Conservation (phyloP, 2,329 filamentous ascomycete species). For the Trichophyton mentagrophytes region DNA sequence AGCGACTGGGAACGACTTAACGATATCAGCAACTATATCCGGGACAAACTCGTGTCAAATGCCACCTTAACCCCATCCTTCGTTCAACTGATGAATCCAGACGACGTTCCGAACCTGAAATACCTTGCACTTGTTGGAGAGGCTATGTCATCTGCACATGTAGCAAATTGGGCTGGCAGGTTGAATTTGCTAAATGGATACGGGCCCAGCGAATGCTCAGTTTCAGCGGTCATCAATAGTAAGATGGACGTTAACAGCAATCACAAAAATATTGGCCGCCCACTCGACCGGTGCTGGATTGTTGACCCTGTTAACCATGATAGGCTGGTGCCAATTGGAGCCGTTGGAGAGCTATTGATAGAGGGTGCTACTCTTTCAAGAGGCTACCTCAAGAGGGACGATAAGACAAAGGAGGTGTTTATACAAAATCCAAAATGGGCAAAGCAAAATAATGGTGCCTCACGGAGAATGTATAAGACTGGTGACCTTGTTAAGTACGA, state of each 20-base stretch:
- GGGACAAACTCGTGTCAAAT: constrained; percentile 36
- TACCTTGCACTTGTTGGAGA: constrained; percentile 20
- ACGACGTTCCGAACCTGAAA: constrained; percentile 27
- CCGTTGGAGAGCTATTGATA: constrained; percentile 31
- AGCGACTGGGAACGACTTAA: constrained; percentile 39
- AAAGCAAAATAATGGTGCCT: neutral
- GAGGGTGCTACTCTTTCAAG: constrained; percentile 24
- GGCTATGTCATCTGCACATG: constrained; percentile 14
- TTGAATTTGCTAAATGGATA: constrained; percentile 29
- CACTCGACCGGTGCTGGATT: constrained; percentile 27
- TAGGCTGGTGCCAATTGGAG: constrained; percentile 26
- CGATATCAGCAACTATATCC: constrained; percentile 36
- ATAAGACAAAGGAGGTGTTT: constrained; percentile 18
- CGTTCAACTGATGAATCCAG: constrained; percentile 29
- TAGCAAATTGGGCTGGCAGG: constrained; percentile 25
- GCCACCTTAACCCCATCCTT: constrained; percentile 46
- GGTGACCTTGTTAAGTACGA: constrained; percentile 20
- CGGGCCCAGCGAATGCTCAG: constrained; percentile 29
- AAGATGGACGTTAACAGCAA: constrained; percentile 20
- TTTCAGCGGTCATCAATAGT: constrained; percentile 20
- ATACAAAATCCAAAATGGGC: constrained; percentile 17
- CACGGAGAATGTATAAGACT: constrained; percentile 17
- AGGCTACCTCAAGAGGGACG: constrained; percentile 19
- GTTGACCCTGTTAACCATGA: constrained; percentile 25
- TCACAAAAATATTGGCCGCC: constrained; percentile 23